Conservation (phyloP, 225 moss, liverwort and hornwort species). For the Ulota crispa region DNA sequence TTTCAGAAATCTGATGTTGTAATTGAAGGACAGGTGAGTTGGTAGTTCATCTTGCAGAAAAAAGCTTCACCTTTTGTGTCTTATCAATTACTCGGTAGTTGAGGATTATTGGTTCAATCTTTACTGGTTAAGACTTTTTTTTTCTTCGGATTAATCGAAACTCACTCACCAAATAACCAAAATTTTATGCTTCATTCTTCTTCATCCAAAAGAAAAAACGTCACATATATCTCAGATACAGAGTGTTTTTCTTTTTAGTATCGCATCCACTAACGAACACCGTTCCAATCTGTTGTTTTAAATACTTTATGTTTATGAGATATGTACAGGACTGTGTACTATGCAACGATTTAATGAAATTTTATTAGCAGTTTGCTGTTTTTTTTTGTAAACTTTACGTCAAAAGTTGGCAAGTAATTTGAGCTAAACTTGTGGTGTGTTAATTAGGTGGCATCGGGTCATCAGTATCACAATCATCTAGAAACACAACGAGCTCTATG, state of each 20-base stretch:
- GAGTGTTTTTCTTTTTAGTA: background rate
- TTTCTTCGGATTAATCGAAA: background rate
- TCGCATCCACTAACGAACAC: background rate
- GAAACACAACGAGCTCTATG: conserved; percentile 81
- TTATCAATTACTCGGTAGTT: background rate
- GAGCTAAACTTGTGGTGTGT: background rate
- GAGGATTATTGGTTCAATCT: background rate
- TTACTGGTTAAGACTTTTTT: background rate
- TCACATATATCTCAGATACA: background rate
- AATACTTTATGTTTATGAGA: background rate
- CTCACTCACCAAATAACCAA: background rate
- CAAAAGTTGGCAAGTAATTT: background rate
- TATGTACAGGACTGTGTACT: background rate
- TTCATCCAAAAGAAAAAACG: background rate
- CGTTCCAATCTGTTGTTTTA: background rate
- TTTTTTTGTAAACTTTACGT: background rate
- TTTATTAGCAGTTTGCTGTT: background rate
- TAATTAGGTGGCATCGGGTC: conserved; percentile 65
- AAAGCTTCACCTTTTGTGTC: background rate
- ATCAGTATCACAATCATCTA: conserved; percentile 82
- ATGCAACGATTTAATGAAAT: background rate
- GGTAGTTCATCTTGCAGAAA: background rate
- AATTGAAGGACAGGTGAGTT: conserved; percentile 73
- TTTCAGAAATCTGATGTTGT: conserved; percentile 59
- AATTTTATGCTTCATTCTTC: background rate